Base-by-base conservation (phyloP, 2,329 filamentous ascomycete species). In the Colletotrichum chlorophyti region DNA sequence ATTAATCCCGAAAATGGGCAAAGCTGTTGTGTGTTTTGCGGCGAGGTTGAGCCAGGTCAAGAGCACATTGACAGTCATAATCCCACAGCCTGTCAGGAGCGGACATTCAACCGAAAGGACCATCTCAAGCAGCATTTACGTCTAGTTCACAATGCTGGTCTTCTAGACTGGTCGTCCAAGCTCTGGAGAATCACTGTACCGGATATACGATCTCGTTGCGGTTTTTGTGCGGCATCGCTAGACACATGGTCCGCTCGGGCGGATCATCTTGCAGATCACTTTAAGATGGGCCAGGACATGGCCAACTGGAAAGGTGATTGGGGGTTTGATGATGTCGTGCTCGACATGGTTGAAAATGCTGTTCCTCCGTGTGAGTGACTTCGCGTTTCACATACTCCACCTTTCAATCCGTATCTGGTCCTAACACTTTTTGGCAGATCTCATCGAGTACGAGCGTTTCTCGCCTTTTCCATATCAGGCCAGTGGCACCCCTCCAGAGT, bases 21-120 rank as follows among this genome's bases (percentile, higher is more conserved):
- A 38, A 24, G n/a, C 5, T 51, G 42, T 32, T 79, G 77, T 35
- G 72, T 76, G 0, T 78, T 73, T 41, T 79, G 77, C 35, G 72
- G 70, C 2, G 37, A 68, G 0, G 29, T 50, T 1, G 67, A 70
- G 5, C 75, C 76, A 2, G 59, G 68, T 2, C 32, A 62, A 6
- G 51, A 63, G 7, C 77, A 79, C 48, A 62, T 74, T 1, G 68
- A 76, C 11, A 49, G 37, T 0, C 77, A 79, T 41, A 74, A 76
- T n/a, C 71, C 73, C 40, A 65, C 68, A 3, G 61, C 76, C 9
- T 88, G 85, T 63, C 69, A 70, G 45, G 80, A 84, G 19, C 74
- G 76, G 3, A 72, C 71, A 0, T 79, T 79, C 48, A 75, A 74
- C n/a, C 63, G 77, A 8, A 79, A 79, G 45, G 77, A 79, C 29